phyloP scores from a whole-genome alignment of 495 filamentous ascomycete genomes.

The Penicillium mononematosum region DNA sequence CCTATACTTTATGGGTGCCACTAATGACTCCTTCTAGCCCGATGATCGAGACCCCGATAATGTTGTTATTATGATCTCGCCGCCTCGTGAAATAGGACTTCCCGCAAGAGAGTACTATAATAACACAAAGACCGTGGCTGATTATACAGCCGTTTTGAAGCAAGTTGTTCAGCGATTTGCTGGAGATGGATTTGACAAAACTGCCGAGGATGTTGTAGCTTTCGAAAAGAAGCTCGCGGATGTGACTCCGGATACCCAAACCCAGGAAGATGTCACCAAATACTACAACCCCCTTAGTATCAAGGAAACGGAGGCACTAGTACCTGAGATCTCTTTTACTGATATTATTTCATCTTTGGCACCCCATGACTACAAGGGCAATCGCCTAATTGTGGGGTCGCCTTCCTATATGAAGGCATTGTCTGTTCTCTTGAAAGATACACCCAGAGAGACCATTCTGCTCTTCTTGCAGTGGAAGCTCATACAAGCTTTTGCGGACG shows the following conservation, averaged over 20 bases:
- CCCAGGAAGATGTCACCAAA: conserved; percentile 57
- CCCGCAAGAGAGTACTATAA: conserved; percentile 66
- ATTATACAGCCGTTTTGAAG: conserved; percentile 53
- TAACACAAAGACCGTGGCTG: conserved; percentile 50
- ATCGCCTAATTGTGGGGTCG: conserved; percentile 57
- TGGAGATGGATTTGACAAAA: conserved; percentile 24
- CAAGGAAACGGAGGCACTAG: conserved; percentile 49
- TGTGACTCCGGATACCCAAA: conserved; percentile 57
- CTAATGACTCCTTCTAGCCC: conserved; percentile 32
- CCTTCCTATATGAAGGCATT: conserved; percentile 55
- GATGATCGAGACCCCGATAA: conserved; percentile 66
- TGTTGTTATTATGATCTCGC: conserved; percentile 55
- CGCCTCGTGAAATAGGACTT: conserved; percentile 55
- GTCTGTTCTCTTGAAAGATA: conserved; percentile 46
- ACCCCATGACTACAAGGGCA: conserved; percentile 47
- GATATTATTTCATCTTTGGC: conserved; percentile 53
- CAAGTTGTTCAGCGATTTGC: conserved; percentile 39
- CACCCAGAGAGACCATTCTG: conserved; percentile 49
- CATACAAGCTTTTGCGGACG: conserved; percentile 49
- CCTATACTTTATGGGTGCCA: too few species aligned
- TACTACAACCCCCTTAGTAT: conserved; percentile 58
- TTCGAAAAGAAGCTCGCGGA: conserved; percentile 62
- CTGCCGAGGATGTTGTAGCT: conserved; percentile 49
- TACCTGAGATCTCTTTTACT: conserved; percentile 55
- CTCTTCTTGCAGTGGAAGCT: conserved; percentile 62